A percentile compares a stretch with the other conserved stretches of the same genome.
phyloP scores from a whole-genome alignment of 495 filamentous ascomycete species.

The Aspergillus campestris region DNA sequence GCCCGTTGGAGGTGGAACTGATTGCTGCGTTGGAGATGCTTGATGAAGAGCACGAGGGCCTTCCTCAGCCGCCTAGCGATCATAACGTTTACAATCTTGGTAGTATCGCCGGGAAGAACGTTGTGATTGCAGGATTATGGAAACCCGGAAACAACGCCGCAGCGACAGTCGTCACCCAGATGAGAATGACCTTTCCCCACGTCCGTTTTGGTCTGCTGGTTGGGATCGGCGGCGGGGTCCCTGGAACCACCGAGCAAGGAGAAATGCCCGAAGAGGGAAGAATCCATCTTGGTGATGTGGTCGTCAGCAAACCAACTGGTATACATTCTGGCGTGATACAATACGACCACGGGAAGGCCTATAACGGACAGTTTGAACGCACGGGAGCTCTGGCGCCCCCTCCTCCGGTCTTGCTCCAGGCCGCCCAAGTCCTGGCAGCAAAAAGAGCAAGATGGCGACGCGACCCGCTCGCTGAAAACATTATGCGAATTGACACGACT shows the following conservation, averaged over 20 bases:
- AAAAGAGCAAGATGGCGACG: constrained; percentile 1
- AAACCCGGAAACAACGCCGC: constrained; percentile 13
- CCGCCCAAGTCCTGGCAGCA: constrained; percentile 8
- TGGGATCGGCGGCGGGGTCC: constrained; percentile 25
- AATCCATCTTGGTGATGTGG: constrained; percentile 27
- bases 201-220: constrained; percentile 14
- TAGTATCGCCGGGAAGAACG: constrained; percentile 23
- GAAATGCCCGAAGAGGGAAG: constrained; percentile 16
- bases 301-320: constrained; percentile 22
- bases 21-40: constrained; percentile 23
- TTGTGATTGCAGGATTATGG: constrained; percentile 22
- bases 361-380: constrained; percentile 13
- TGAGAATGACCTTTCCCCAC: constrained; percentile 16
- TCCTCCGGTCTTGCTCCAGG: constrained; percentile 11
- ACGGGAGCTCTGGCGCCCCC: constrained; percentile 15
- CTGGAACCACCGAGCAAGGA: too few species aligned
- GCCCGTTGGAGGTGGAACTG: constrained; percentile 21
- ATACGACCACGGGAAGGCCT: constrained; percentile 17
- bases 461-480: constrained; percentile 10
- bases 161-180: constrained; percentile 16
- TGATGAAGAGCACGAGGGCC: constrained; percentile 16
- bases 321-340: constrained; percentile 17
- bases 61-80: constrained; percentile 9
- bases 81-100: constrained; percentile 25
- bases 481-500: constrained; percentile 8